Base-by-base conservation (phyloP, 2,329 filamentous ascomycete species). In the Clonostachys byssicola region DNA sequence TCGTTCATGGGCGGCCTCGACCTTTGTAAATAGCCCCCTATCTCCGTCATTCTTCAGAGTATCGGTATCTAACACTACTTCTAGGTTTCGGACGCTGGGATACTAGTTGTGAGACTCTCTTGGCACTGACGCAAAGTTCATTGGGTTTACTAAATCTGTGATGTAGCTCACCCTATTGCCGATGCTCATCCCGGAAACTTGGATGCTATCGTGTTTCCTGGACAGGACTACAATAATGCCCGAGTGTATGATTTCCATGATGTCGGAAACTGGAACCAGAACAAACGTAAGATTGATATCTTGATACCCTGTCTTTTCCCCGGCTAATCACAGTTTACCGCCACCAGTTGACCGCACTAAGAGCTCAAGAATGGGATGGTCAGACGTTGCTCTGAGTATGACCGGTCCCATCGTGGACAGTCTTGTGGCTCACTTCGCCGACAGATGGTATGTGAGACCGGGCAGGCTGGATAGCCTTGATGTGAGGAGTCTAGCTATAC, bases 1-100 rank as follows among this genome's bases (percentile, higher is more conserved):
- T 90, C 86, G 3, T 96, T 96, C 61, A 96, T 96, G 91, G 91
- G 90, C 43, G 92, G 91, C 17, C 72, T 96, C 2, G 91, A 96
- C 66, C 74, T 95, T 58, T 96, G 80, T 78, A 68, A 50, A 72
- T 33, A 2, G 12, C 16, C 3, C 35, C 34, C 43, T 7, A n/a
- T 33, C 8, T 16, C 34, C 5, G 3, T 36, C 12, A n/a, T 36
- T 34, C 17, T 8, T 20, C 18, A 36, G 12, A 16, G 17, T 45
- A 16, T 45, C 33, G 38, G 16, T 30, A 20, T 30, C 23, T 23
- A 10, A 42, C 38, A 23, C 16, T 17, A n/a, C 12, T 35, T 16
- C 5, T 35, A 78, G 75, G 83, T 62, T 96, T 91, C 58, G 91
- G 91, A 35, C 79, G 91, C 60, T 96, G 88, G 81, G 91, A 96